Base-by-base conservation (phyloP, 2,329 filamentous ascomycete species). In the Coniochaeta ligniaria region DNA sequence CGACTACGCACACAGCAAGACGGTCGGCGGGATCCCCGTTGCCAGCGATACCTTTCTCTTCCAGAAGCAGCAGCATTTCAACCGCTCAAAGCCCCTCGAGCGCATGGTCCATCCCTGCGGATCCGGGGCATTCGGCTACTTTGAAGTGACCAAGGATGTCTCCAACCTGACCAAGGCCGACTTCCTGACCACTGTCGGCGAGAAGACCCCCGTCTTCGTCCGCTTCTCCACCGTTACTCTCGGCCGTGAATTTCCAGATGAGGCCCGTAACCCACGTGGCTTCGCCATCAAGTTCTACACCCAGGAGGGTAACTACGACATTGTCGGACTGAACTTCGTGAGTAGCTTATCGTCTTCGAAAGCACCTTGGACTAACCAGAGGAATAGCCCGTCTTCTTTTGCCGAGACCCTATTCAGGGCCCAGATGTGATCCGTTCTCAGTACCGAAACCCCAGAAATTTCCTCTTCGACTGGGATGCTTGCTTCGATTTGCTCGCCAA, bases 151-250 rank as follows among this genome's bases (percentile, higher is more conserved):
- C 63, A 81, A 89, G 71, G 85, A 83, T 63, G 80, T 85, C 14
- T 76, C 77, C 52, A 83, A 88, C 67, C 80, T 89, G 41, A 85
- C 85, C 9, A 78, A 75, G 52, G 87, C 88, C 1, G 59, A 64
- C 47, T 64, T 65, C 57, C 61, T 65, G 12, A 60, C 59, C 12
- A 62, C 57, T 7, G 59, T 63, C 0, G 64, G 64, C 41, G 61
- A 63, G 57, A 65, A 80, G 61, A 92, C 89, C 0, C 85, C 81
- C 0, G 76, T 90, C 1, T 91, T 91, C 68, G 68, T 89, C 12
- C 85, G 90, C 0, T 92, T 94, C 72, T 93, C 89, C 0, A 94
- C 90, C 0, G 90, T 91, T 0, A 79, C 89, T 2, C 88, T 88
- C 7, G 90, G 85, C 67, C 82, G 86, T 47, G 90, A 90, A n/a